Base-by-base conservation (phyloP, 106 monocot genomes). In the Iris macrosiphon region DNA sequence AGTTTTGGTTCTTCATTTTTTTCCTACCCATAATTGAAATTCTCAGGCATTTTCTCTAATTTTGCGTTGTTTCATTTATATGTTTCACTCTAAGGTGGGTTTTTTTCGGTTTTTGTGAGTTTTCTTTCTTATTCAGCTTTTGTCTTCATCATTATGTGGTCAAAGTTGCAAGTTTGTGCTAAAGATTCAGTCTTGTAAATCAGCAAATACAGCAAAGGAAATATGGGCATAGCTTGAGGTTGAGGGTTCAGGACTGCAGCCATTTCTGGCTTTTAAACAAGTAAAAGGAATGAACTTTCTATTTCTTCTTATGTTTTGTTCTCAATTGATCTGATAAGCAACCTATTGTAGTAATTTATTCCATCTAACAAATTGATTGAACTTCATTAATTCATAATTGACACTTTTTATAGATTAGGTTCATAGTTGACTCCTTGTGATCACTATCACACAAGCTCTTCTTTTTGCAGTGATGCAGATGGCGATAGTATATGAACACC, bases 381-480 rank as follows among this genome's bases (percentile, higher is more conserved):
- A 10, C 39, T 10, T 14, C 39, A 14, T 40, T 10, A 40, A 13
- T 41, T 41, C 40, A 41, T 16, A 41, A 13, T 41, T 41, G 2
- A 41, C 4, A 41, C 16, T 41, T 41, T 13, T 13, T 41, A 2
- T 16, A 0, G 16, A 13, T 49, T 49, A n/a, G n/a, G n/a, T n/a
- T n/a, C n/a, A n/a, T n/a, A n/a, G n/a, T n/a, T n/a, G n/a, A n/a
- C n/a, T n/a, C n/a, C n/a, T n/a, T n/a, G n/a, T n/a, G n/a, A n/a
- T n/a, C n/a, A n/a, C n/a, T n/a, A n/a, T n/a, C n/a, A n/a, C n/a
- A n/a, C n/a, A n/a, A n/a, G n/a, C n/a, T n/a, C n/a, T 53, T 13
- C 2, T 20, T 18, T n/a, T 34, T 54, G 32, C 62, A 62, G 62
- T 33, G 37, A 49, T 12, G 49, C 48, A 49, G 25, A 8, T 22